phyloP scores from a whole-genome alignment of 73 alveolate species.

The Paramecium octaurelia region DNA sequence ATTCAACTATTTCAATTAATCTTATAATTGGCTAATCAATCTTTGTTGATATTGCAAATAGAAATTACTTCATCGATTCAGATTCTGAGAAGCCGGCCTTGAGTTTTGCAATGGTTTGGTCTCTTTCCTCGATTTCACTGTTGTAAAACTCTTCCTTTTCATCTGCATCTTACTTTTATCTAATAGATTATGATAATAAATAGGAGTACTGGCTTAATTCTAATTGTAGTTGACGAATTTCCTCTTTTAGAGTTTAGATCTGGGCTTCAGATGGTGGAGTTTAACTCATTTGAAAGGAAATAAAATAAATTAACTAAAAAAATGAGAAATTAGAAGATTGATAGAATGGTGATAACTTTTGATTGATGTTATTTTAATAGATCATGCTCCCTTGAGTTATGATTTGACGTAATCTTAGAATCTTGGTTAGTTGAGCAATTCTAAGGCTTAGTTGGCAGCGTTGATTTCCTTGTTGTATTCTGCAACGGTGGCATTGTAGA shows the following conservation, averaged over 20 bases:
- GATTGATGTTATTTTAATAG: not conserved
- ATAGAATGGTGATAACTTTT: not conserved
- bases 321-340: not conserved
- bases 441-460: slow-evolving; percentile 22
- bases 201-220: not conserved
- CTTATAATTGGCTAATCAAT: not conserved
- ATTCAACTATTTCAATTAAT: not conserved
- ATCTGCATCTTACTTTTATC: not conserved
- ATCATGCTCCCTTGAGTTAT: slow-evolving; percentile 39
- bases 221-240: not conserved
- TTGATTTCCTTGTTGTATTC: slow-evolving; percentile 38
- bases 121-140: not conserved
- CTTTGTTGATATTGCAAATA: not conserved
- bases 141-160: not conserved
- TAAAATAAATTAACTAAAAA: not conserved
- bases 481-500: slow-evolving; percentile 14
- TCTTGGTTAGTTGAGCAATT: slow-evolving; percentile 35
- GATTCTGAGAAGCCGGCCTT: not conserved
- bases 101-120: not conserved
- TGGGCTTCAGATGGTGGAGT: not conserved
- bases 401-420: slow-evolving; percentile 32
- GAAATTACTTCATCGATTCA: not conserved
- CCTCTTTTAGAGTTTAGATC: not conserved
- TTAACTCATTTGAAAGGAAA: not conserved
- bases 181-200: not conserved